A percentile compares a stretch with the other conserved stretches of the same genome.
Conservation (phyloP, 495 filamentous ascomycete genomes). For the Penicillium ochrochloron region DNA sequence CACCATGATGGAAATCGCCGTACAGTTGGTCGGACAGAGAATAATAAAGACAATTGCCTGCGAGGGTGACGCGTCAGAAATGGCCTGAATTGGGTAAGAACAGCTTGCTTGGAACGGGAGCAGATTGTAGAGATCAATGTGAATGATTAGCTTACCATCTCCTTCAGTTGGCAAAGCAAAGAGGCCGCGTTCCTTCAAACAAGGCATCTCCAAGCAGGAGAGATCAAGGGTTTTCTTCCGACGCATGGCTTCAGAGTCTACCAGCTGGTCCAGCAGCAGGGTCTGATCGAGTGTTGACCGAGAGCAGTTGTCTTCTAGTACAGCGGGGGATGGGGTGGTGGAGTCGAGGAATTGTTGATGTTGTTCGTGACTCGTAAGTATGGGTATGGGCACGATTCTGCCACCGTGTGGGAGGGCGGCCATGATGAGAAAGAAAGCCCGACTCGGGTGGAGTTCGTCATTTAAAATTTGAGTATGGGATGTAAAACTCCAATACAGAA, state of each 20-base stretch:
- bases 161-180: conserved; percentile 52
- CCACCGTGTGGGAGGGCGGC: conserved; percentile 46
- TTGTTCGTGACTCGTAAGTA: conserved; percentile 43
- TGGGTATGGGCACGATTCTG: conserved; percentile 56
- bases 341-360: conserved; percentile 22
- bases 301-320: conserved; percentile 14
- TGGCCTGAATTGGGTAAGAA: background rate
- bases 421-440: conserved; percentile 44
- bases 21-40: conserved; percentile 77
- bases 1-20: conserved; percentile 62
- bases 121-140: background rate
- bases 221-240: conserved; percentile 32
- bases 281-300: background rate
- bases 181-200: conserved; percentile 43
- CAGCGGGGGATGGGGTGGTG: conserved; percentile 24
- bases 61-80: conserved; percentile 32
- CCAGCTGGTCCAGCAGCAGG: conserved; percentile 26
- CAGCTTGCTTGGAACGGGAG: background rate
- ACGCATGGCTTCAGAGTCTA: conserved; percentile 14
- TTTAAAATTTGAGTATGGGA: conserved; percentile 34
- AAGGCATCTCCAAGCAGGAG: conserved; percentile 43
- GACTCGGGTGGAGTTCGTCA: conserved; percentile 44
- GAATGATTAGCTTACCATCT: conserved; percentile 42
- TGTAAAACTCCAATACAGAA: conserved; percentile 15
- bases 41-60: conserved; percentile 79